phyloP scores from a whole-genome alignment of 208 protist genomes.

The Endotrypanum monterogeii region DNA sequence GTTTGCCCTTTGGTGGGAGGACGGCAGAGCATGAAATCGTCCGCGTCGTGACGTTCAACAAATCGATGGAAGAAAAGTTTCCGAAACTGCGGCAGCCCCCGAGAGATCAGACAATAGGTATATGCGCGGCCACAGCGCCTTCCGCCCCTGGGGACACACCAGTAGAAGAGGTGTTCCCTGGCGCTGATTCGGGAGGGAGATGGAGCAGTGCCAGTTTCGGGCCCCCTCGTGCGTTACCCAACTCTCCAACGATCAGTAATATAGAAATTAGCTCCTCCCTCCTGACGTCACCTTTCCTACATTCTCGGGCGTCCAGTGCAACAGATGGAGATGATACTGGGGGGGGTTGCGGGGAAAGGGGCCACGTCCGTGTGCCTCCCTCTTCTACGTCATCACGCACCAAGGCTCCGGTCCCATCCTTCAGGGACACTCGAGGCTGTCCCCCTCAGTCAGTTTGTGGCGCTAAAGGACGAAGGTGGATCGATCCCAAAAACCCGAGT shows the following conservation, averaged over 20 bases:
- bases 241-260: not conserved
- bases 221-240: not conserved
- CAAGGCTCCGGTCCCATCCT: too few relatives aligned
- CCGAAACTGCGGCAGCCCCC: not conserved
- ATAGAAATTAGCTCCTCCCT: not conserved
- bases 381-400: not conserved
- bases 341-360: not conserved
- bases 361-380: not conserved
- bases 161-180: not conserved
- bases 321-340: constrained; percentile 1
- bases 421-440: not conserved
- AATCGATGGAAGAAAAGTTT: not conserved
- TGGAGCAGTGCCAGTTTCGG: not conserved
- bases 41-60: not conserved
- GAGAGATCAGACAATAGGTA: not conserved
- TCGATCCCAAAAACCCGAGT: not conserved
- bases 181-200: not conserved
- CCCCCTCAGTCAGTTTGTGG: not conserved
- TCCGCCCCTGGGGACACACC: too few relatives aligned
- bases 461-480: not conserved
- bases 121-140: not conserved
- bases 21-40: not conserved
- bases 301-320: not conserved
- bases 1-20: not conserved
- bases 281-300: not conserved